These are phyloP conservation scores for Sarocladium kiliense DNA, from an alignment of 2,329 filamentous ascomycete genomes.

Conservation along the genomic window DNA sequence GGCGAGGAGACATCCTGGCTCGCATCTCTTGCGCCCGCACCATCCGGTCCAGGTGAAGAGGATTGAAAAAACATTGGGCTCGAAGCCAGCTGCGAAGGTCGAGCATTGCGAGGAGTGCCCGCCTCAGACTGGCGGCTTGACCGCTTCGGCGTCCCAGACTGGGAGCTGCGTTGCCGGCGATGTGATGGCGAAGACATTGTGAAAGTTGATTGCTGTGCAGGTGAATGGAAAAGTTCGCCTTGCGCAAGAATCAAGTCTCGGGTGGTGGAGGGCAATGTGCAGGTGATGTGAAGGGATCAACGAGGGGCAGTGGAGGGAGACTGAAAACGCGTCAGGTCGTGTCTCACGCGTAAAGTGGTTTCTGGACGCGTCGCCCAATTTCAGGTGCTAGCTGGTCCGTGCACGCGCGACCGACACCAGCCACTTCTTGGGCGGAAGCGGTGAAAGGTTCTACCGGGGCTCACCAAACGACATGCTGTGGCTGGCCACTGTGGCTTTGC, in stretches of 20 bases:
- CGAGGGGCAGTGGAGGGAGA: conserved; percentile 18
- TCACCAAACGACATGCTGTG: not conserved
- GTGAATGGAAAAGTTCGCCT: not conserved
- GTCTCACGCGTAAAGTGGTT: conserved; percentile 37
- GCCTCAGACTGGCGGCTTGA: conserved; percentile 33
- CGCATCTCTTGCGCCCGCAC: conserved; percentile 16
- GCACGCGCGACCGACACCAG: conserved; percentile 17
- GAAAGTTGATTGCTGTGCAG: conserved; percentile 9
- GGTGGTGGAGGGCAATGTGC: conserved; percentile 3
- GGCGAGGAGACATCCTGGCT: conserved; percentile 43
- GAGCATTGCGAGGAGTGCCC: conserved; percentile 40
- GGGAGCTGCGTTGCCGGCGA: conserved; percentile 47
- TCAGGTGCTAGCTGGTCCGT: conserved; percentile 17
- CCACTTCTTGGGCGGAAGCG: conserved; percentile 15
- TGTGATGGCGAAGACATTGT: conserved; percentile 39
- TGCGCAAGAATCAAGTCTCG: not conserved
- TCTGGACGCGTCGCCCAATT: conserved; percentile 14
- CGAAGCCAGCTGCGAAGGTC: conserved; percentile 51
- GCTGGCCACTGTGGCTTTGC: conserved; percentile 18
- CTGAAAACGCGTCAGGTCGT: conserved; percentile 18
- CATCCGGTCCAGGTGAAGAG: conserved; percentile 23
- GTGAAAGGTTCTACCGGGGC: conserved; percentile 25
- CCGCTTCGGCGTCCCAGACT: conserved; percentile 39
- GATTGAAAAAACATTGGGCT: conserved; percentile 77
- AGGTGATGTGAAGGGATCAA: conserved; percentile 8